Base-by-base conservation (phyloP, 257 asterid species). In the Datura wrightii region DNA sequence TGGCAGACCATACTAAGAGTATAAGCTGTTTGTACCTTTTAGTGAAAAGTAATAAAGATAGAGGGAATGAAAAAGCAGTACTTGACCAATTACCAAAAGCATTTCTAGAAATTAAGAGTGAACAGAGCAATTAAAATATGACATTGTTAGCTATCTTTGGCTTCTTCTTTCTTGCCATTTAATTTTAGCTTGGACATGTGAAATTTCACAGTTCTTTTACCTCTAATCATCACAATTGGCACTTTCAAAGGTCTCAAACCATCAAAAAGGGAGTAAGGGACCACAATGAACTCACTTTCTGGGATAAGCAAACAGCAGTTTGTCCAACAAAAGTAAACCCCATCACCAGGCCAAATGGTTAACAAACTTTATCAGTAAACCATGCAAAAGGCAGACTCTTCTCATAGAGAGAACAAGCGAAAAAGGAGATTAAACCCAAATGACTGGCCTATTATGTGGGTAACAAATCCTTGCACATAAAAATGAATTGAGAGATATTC, bases 151-250 rank as follows among this genome's bases (percentile, higher is more conserved):
- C 18, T 19, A 19, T n/a, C 39, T 71, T 44, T 71, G 10, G 56
- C 79, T 44, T 71, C 56, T 44, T 18, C 31, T 10, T 44, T 71
- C 79, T 71, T 5, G 3, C 39, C 6, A 42, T 42, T 18, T 69
- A 34, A 41, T 8, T 69, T 52, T 16, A 70, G 31, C 79, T 70
- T 42, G 55, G 48, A 9, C 54, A 70, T 42, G 79, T 70, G 79
- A 67, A 70, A 41, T 70, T 70, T 41, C 11, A 70, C 79, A 70
- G 79, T n/a, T 70, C 55, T 70, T 70, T 42, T 18, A 70, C 79
- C 36, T 18, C 52, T 42, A 42, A 9, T 70, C 55, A 70, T 70
- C 53, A 42, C 36, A 70, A 18, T 42, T n/a, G 55, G 5, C 79
- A 8, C 55, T 70, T 70, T 5, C 79, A 70, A 42, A 70, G 53